Percentiles rank a stretch among this genome's conserved stretches.
phyloP scores from a whole-genome alignment of 164 flowering plant genomes.

The Macadamia tetraphylla region DNA sequence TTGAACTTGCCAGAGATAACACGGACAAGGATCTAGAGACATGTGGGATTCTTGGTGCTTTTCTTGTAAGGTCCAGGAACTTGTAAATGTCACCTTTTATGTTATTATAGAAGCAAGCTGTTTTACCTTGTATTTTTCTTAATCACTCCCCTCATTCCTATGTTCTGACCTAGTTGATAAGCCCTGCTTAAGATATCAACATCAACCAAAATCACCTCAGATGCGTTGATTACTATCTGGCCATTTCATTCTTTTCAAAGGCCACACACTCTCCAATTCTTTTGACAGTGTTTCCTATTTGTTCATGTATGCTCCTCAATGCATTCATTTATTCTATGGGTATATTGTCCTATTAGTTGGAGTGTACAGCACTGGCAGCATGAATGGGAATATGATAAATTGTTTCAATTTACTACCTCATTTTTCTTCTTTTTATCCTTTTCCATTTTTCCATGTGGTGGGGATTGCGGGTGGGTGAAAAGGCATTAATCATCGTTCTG shows the following conservation, averaged over 20 bases:
- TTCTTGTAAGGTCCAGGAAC: constrained; percentile 46
- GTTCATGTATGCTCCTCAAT: too few species aligned
- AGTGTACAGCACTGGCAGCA: not conserved
- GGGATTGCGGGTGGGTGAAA: not conserved
- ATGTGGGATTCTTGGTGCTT: constrained; percentile 82
- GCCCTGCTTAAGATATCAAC: too few species aligned
- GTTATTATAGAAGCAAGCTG: not conserved
- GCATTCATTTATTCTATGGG: too few species aligned
- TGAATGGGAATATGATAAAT: not conserved
- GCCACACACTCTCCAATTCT: not conserved
- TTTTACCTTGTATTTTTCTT: not conserved
- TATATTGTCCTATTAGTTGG: not conserved
- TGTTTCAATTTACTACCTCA: not conserved
- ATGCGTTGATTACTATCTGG: not conserved
- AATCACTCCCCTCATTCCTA: not conserved
- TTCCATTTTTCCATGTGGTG: not conserved
- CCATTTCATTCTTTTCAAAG: not conserved
- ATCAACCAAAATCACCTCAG: not conserved
- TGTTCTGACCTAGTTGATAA: not conserved
- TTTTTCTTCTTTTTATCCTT: not conserved
- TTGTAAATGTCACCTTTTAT: not conserved
- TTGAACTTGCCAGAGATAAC: constrained; percentile 71
- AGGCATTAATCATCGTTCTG: not conserved
- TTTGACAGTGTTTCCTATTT: too few species aligned
- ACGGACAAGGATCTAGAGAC: constrained; percentile 76